A percentile compares a stretch with the other conserved stretches of the same genome.
These are phyloP conservation scores for Hydnomerulius pinastri DNA, from an alignment of 768 basidiomycete genomes.

Conservation along the genomic window DNA sequence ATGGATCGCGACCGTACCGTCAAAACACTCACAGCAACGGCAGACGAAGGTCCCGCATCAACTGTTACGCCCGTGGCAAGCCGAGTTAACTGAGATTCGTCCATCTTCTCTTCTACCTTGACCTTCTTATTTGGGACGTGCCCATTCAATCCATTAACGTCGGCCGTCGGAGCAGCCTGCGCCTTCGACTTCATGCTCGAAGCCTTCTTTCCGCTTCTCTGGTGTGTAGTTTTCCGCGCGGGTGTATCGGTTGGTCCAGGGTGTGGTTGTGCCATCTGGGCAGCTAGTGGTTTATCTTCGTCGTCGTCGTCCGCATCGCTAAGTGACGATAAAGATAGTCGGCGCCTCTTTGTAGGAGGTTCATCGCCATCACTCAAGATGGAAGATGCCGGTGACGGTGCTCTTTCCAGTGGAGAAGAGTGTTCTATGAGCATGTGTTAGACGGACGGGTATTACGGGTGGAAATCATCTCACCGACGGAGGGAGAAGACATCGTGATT, in stretches of 20 bases:
- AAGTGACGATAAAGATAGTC: constrained; percentile 58
- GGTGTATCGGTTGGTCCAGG: constrained; percentile 31
- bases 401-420: constrained; percentile 21
- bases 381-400: constrained; percentile 40
- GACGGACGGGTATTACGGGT: background rate
- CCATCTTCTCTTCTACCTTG: constrained; percentile 79
- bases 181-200: constrained; percentile 62
- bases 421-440: constrained; percentile 23
- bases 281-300: constrained; percentile 58
- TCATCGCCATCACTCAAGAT: constrained; percentile 45
- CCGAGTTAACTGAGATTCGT: constrained; percentile 73
- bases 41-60: constrained; percentile 54
- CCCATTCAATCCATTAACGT: constrained; percentile 45
- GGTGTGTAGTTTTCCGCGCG: constrained; percentile 32
- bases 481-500: constrained; percentile 51
- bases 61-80: constrained; percentile 81
- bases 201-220: constrained; percentile 55
- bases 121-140: constrained; percentile 52
- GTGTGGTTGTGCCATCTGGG: constrained; percentile 40
- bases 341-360: constrained; percentile 52
- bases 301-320: constrained; percentile 54
- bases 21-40: constrained; percentile 46
- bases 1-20: background rate
- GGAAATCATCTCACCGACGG: constrained; percentile 46
- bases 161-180: constrained; percentile 53